Evolutionary conservation across 805 yeast genomes (phyloP), one percentile per base, ranked within the genome.

Genomic region (Hanseniaspora pseudoguilliermondii): DNA sequence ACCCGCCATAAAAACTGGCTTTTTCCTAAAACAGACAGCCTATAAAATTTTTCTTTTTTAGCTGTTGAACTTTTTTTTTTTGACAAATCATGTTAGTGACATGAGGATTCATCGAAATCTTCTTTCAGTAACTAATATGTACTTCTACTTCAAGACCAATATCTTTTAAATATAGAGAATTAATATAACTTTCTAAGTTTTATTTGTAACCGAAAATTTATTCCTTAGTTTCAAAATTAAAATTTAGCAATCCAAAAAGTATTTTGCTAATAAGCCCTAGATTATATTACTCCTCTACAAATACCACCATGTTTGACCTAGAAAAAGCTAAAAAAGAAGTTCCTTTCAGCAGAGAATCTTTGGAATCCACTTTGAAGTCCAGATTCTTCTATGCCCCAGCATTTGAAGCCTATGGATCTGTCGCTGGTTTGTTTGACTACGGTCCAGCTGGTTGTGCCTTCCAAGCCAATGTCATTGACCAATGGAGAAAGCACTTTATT

Each of bases 361-460:
- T 93, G 66, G 99, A 93, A 71, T 83, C 85, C 69, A 87, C 90
- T 57, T 75, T 93, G 65, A 93, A 91, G 72, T 84, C 97, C 71
- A 82, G 99, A 69, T 93, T 93, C 76, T 93, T 93, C 73, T 95
- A 80, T 69, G 96, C 97, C 18, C 99, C 99, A 61, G 83, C 97
- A 38, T 93, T 93, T 66, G 98, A 93, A 69, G 81, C 91, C 60
- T 93, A 93, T 70, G 98, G 98, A 63, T 98, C 98, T 71, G 97
- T 93, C 47, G 86, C 96, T 49, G 99, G 99, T 62, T 77, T 93
- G 58, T 93, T 87, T 71, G 99, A 93, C 71, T 93, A 90, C 69
- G 99, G 99, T 74, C 99, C 99, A 60, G 97, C 98, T 69, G 98
- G 98, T 60, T 91, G 97, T 75, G 95, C 97, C 13, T 80, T 93